Evolutionary conservation across 2,329 filamentous ascomycete genomes (phyloP), one percentile per base, ranked within the genome.

Genomic region (Colletotrichum tanaceti): DNA sequence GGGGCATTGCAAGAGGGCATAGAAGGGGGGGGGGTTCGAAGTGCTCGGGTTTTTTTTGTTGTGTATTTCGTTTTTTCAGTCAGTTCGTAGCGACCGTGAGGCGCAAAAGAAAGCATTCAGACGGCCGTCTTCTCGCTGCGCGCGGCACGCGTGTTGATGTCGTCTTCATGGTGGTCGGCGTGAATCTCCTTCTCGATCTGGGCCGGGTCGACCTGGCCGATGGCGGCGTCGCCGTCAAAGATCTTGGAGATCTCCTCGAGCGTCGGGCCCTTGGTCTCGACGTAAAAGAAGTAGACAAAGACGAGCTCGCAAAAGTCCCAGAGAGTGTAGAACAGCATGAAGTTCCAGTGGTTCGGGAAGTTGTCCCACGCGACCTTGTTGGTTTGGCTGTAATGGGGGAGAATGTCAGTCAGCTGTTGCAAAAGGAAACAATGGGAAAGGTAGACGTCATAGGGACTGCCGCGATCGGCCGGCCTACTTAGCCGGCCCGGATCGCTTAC

Each of bases 191-290:
- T 87, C 72, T 87, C 84, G 50, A 88, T 82, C 74, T 87, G 83
- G 35, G 83, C 79, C 52, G 88, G 77, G 74, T 87, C 83, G 69
- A 89, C 81, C 71, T 86, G 82, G 7, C 83, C 85, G 14, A 87
- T 83, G 22, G 86, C 87, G 41, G 86, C 81, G 35, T 89, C 85
- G 46, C 89, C 90, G 73, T 92, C 90, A 73, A 93, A 92, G 76
- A 92, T 91, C 73, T 87, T 86, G 54, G 90, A 87, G 70, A 91
- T 85, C 75, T 91, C 89, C 76, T 92, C 90, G 0, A 93, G 87
- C 2, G 90, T 92, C 0, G 89, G 88, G 4, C 90, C 90, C 74
- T 87, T 89, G 20, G 90, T 93, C 80, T 93, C 90, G 64, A 90
- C 85, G 76, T 89, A 90, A 77, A 90, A 85, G 81, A 89, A 88